Evolutionary conservation across 2,329 filamentous ascomycete species (phyloP).

Genomic region (Emydomyces testavorans): DNA sequence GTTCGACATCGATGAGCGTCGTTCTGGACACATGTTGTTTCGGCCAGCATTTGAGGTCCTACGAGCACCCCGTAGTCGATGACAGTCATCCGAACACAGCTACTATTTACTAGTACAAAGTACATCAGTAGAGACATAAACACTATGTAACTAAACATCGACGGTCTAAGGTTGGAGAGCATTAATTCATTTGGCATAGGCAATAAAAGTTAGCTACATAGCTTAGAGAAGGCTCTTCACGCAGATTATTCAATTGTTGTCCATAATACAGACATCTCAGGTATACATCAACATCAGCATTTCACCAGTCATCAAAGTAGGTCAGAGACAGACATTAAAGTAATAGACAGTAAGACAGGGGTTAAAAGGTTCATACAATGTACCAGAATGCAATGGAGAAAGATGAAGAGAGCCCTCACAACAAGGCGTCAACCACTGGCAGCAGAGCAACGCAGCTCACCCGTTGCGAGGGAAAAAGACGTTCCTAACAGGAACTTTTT

Average conservation of each 20-base stretch:
- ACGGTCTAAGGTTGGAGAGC: no score
- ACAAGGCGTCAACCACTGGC: constrained; percentile 1
- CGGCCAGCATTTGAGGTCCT: not conserved
- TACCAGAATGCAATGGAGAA: constrained; percentile 4
- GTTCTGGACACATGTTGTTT: constrained; percentile 2
- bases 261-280: constrained; percentile 4
- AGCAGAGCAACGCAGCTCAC: constrained; percentile 2
- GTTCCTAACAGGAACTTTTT: constrained; percentile 1
- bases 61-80: not conserved
- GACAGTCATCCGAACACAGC: not conserved
- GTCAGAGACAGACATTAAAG: not conserved
- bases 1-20: not conserved
- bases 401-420: not conserved
- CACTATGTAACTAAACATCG: no score
- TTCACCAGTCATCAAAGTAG: constrained; percentile 3
- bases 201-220: no score
- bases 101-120: no score
- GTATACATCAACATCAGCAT: constrained; percentile 6
- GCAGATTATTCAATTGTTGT: not conserved
- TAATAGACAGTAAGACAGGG: not conserved
- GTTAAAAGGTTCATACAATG: constrained; percentile 6
- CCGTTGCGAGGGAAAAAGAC: not conserved
- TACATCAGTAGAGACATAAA: no score
- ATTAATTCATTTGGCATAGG: no score
- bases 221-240: not conserved